Percentiles rank a stretch among this genome's conserved stretches.
phyloP scores from a whole-genome alignment of 2,329 filamentous ascomycete genomes.

The Colletotrichum caudatum region DNA sequence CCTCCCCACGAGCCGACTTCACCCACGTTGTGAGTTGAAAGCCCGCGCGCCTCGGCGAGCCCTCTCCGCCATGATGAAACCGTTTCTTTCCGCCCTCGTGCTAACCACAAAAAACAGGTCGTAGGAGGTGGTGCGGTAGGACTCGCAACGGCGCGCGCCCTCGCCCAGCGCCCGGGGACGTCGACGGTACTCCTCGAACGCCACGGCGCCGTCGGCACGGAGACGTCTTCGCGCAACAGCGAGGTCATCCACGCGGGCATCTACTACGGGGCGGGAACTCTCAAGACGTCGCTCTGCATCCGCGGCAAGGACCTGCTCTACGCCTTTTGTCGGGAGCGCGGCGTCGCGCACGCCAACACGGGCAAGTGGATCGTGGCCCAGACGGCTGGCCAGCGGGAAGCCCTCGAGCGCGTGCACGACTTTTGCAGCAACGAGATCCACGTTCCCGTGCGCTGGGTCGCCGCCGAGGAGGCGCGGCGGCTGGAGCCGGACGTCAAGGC shows the following conservation, averaged over 20 bases:
- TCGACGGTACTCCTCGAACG: conserved; percentile 85
- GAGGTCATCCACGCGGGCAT: conserved; percentile 97
- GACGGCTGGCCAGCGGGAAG: conserved; percentile 75
- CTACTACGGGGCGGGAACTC: conserved; percentile 81
- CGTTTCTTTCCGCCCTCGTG: background rate
- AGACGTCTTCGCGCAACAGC: conserved; percentile 91
- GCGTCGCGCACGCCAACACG: conserved; percentile 78
- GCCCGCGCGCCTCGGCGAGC: conserved; percentile 10
- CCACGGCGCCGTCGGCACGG: conserved; percentile 79
- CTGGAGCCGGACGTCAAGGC: conserved; percentile 83
- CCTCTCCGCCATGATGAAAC: background rate
- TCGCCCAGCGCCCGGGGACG: conserved; percentile 72
- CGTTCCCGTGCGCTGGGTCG: conserved; percentile 80
- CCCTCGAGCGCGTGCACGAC: conserved; percentile 64
- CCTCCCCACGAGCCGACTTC: conserved; percentile 54
- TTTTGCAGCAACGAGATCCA: conserved; percentile 55
- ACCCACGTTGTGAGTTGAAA: conserved; percentile 57
- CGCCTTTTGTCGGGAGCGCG: conserved; percentile 74
- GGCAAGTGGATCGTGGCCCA: conserved; percentile 98
- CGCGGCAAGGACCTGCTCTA: conserved; percentile 83
- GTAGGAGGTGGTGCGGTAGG: conserved; percentile 78
- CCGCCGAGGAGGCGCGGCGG: conserved; percentile 67
- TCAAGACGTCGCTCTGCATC: conserved; percentile 89
- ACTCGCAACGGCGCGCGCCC: conserved; percentile 79
- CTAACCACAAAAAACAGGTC: conserved; percentile 53